Conservation (phyloP, 2,329 filamentous ascomycete genomes). For the Metarhizium brunneum region DNA sequence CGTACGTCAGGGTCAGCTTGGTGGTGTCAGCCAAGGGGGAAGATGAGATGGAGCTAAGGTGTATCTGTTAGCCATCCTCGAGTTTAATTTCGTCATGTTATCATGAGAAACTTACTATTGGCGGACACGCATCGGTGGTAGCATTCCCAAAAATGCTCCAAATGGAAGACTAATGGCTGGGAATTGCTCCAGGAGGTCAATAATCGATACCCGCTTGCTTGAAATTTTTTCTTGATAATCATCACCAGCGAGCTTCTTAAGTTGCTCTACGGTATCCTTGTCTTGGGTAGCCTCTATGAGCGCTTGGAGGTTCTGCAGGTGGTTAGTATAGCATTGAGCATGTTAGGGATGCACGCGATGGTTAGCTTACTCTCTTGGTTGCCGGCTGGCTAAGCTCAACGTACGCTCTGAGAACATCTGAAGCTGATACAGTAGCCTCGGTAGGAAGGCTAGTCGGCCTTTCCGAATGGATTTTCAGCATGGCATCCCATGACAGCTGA, state of each 20-base stretch:
- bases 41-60: conserved; percentile 56
- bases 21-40: conserved; percentile 53
- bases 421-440: conserved; percentile 46
- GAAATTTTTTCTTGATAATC: conserved; percentile 38
- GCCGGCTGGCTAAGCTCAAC: conserved; percentile 66
- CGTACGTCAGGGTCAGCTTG: conserved; percentile 57
- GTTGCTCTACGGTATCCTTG: conserved; percentile 28
- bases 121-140: conserved; percentile 69
- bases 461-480: conserved; percentile 49
- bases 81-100: too few relatives aligned
- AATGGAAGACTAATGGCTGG: conserved; percentile 52
- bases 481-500: conserved; percentile 58
- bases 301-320: conserved; percentile 24
- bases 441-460: conserved; percentile 45
- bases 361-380: conserved; percentile 48
- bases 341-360: neutral
- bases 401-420: conserved; percentile 57
- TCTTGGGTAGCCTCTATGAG: conserved; percentile 41
- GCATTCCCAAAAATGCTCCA: conserved; percentile 57
- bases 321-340: conserved; percentile 6
- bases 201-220: conserved; percentile 50
- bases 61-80: conserved; percentile 2
- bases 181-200: conserved; percentile 62
- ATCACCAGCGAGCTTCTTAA: conserved; percentile 38
- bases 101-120: conserved; percentile 43